These are phyloP conservation scores for Fistulifera pelliculosa DNA, from an alignment of 108 stramenopile genomes.

Conservation along the genomic window DNA sequence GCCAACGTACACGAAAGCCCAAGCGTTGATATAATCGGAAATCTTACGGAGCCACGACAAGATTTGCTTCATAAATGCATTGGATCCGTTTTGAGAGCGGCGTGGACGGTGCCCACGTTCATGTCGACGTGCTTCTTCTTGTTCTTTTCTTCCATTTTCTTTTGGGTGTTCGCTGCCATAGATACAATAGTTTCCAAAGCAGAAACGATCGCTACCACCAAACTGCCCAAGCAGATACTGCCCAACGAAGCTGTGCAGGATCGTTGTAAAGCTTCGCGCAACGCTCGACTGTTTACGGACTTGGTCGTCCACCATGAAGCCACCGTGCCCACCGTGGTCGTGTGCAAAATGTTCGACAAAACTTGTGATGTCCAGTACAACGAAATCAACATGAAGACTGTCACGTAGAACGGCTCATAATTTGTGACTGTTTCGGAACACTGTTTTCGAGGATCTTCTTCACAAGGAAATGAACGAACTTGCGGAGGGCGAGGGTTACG, in stretches of 20 bases:
- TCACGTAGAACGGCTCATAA: constrained; percentile 9
- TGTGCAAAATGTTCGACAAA: constrained; percentile 17
- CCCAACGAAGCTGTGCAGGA: constrained; percentile 56
- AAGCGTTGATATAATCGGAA: constrained; percentile 51
- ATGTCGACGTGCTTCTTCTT: constrained; percentile 6
- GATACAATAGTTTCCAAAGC: constrained; percentile 28
- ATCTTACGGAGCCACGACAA: constrained; percentile 30
- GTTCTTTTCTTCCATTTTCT: constrained; percentile 2
- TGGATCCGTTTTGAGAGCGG: constrained; percentile 1
- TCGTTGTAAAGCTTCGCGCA: constrained; percentile 37
- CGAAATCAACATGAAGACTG: constrained; percentile 47
- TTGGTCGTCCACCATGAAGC: constrained; percentile 26
- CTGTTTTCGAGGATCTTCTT: constrained; percentile 4
- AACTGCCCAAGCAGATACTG: constrained; percentile 67
- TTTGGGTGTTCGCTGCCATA: constrained; percentile 23
- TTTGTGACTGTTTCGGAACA: constrained; percentile 8
- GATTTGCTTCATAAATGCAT: constrained; percentile 39
- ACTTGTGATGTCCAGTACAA: constrained; percentile 76
- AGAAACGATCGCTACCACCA: constrained; percentile 47
- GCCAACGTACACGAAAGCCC: constrained; percentile 60
- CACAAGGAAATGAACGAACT: constrained; percentile 16
- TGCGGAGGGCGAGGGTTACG: background rate
- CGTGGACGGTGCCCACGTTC: constrained; percentile 1
- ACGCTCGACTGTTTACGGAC: constrained; percentile 20
- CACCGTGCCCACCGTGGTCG: background rate